Conservation (phyloP, 352 stramenopile species). For the Phytophthora pluvialis region DNA sequence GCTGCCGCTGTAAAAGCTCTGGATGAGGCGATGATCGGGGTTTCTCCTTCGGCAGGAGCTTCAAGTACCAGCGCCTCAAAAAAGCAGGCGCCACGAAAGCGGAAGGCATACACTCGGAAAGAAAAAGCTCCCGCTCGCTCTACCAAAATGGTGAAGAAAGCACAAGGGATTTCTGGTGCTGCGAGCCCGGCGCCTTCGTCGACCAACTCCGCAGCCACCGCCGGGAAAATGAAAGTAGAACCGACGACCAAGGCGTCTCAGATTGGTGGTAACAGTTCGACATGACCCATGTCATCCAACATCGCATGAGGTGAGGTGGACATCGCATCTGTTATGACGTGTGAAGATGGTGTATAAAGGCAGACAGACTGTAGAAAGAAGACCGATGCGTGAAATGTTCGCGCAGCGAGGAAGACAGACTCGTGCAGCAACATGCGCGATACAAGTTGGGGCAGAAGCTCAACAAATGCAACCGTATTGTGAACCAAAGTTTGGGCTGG, state of each 20-base stretch:
- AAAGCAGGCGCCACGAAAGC: slow-evolving; percentile 65
- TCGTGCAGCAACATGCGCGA: slow-evolving; percentile 11
- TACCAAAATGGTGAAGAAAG: slow-evolving; percentile 61
- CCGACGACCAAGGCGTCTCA: slow-evolving; percentile 4
- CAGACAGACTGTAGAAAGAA: slow-evolving; percentile 38
- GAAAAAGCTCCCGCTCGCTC: slow-evolving; percentile 48
- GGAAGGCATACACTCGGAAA: slow-evolving; percentile 70
- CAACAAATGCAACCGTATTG: slow-evolving; percentile 44
- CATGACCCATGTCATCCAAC: slow-evolving; percentile 20
- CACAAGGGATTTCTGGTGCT: slow-evolving; percentile 5
- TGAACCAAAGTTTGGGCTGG: slow-evolving; percentile 28
- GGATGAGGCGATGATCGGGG: slow-evolving; percentile 46
- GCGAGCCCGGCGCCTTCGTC: slow-evolving; percentile 12
- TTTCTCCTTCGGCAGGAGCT: slow-evolving; percentile 32
- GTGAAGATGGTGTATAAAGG: slow-evolving; percentile 17
- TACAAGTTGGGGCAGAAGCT: slow-evolving; percentile 25
- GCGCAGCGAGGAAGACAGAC: slow-evolving; percentile 7
- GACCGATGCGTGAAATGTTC: slow-evolving; percentile 10
- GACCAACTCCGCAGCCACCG: slow-evolving; percentile 3
- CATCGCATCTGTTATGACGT: slow-evolving; percentile 2
- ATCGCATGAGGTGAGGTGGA: slow-evolving; percentile 6
- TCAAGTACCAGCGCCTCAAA: slow-evolving; percentile 7
- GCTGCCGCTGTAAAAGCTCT: slow-evolving; percentile 40
- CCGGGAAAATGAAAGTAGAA: slow-evolving; percentile 3
- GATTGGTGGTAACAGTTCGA: slow-evolving; percentile 6